Evolutionary conservation across 2,329 filamentous ascomycete species (phyloP), one percentile per base, ranked within the genome.

Genomic region (Akanthomyces muscarius): DNA sequence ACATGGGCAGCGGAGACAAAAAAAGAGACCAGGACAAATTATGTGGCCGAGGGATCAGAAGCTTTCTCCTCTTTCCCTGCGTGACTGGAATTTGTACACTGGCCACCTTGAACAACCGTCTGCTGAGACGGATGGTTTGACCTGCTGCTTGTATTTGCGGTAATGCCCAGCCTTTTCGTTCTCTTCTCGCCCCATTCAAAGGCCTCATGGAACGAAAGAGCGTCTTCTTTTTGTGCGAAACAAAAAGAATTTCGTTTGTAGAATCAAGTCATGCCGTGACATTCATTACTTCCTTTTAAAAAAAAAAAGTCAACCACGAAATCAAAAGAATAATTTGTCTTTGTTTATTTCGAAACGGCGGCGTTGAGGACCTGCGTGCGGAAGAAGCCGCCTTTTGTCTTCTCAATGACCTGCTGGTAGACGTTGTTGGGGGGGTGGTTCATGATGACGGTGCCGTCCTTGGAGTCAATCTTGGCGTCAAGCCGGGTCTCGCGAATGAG

Each of bases 381-480:
- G 86, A 99, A 99, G 86, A 98, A 98, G 63, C 92, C 93, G 68
- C 95, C 95, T 87, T 98, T 98, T 64, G 95, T 99, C 80, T 92
- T 88, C 86, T 99, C 95, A 73, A 99, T 99, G 72, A 99, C 95
- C 79, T 99, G 94, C 81, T 97, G 94, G 80, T 99, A 98, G 69
- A 99, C 94, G 67, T 92, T 97, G 82, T 96, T 95, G 66, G 95
- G 94, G 58, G 94, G 95, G 81, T 99, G 95, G 83, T 99, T 98
- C 94, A 99, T 99, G 70, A 98, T 88, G 60, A 99, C 95, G 61
- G 95, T 98, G 74, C 95, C 95, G 80, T 96, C 91, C 83, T 98
- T 92, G 82, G 96, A 97, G 81, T 99, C 95, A 75, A 98, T 98
- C 87, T 99, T 99, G 72, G 95, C 95, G 74, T 99, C 95, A 67